Base-by-base conservation (phyloP, 2,329 filamentous ascomycete genomes). In the Huntiella bhutanensis region DNA sequence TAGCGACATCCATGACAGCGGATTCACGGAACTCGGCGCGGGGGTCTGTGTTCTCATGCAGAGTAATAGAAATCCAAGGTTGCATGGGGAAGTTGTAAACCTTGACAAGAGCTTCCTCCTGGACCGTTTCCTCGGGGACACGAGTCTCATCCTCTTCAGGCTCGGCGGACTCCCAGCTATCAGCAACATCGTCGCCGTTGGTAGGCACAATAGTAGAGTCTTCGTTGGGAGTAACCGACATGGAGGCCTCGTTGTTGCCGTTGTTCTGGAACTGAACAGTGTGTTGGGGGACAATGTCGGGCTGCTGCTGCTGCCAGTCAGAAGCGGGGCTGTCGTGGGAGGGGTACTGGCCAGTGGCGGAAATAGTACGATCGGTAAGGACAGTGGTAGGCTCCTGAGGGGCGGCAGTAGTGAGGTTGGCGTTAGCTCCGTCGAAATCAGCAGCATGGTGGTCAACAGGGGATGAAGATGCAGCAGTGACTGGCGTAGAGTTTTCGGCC, bases 21-120 rank as follows among this genome's bases (percentile, higher is more conserved):
- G 88, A 81, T 48, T 84, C 76, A 34, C 80, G 78, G 60, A 96
- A 79, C 43, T 69, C 63, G 3, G 79, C 70, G 12, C 73, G 71
- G 19, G 69, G 60, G 49, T 75, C 67, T 11, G 71, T 62, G 50
- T 69, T 62, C 52, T 73, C 65, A 58, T 75, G 68, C 55, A 96
- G 73, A 10, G 75, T 77, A 57, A 98, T 91, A 15, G 87, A 82
- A 53, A 93, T 87, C 70, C 92, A 98, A 3, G 91, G 91, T 61
- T 82, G 84, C 80, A 98, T 85, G 12, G 91, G 91, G 60, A 98
- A 94, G 61, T 93, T 93, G 66, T 83, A 91, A 41, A 96, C 87
- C 58, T 75, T 79, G 53, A 94, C 76, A 33, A 50, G 48, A 19
- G 48, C 41, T 19, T 43, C 44, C 33, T 50, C 48, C 13, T 43